Evolutionary conservation across 768 basidiomycete genomes (phyloP).

Genomic region (Leccinum disarticulatum): DNA sequence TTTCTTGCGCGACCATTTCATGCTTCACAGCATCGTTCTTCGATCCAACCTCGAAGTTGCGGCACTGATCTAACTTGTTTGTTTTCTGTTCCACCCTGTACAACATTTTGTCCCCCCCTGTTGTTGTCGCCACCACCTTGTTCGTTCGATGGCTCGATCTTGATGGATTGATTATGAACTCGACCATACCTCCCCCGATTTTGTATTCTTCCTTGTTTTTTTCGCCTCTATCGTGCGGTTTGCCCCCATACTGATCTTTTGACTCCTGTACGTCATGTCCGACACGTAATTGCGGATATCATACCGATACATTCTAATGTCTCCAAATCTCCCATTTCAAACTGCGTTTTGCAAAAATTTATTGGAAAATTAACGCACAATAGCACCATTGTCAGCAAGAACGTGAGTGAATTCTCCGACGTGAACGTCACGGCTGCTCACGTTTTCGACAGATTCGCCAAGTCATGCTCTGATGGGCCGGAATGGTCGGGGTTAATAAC

Average conservation of each 20-base stretch:
- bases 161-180: constrained; percentile 17
- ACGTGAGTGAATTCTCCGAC: constrained; percentile 47
- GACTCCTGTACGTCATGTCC: constrained; percentile 24
- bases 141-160: constrained; percentile 17
- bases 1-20: constrained; percentile 13
- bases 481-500: background rate
- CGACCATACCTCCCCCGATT: constrained; percentile 9
- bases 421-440: background rate
- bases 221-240: constrained; percentile 10
- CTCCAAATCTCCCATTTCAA: constrained; percentile 1
- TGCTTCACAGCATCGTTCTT: constrained; percentile 35
- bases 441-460: constrained; percentile 44
- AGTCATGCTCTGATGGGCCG: constrained; percentile 44
- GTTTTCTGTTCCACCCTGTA: constrained; percentile 20
- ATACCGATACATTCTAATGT: constrained; percentile 20
- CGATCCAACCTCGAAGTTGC: constrained; percentile 37
- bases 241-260: constrained; percentile 15
- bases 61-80: constrained; percentile 33
- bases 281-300: constrained; percentile 30
- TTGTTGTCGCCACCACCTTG: constrained; percentile 22
- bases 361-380: constrained; percentile 13
- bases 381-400: constrained; percentile 69
- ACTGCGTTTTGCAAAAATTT: constrained; percentile 3
- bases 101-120: constrained; percentile 8
- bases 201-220: constrained; percentile 1